A percentile compares a stretch with the other conserved stretches of the same genome.
These are phyloP conservation scores for Fraxinus sp. DNA, from an alignment of 305 asterid species.

Conservation along the genomic window DNA sequence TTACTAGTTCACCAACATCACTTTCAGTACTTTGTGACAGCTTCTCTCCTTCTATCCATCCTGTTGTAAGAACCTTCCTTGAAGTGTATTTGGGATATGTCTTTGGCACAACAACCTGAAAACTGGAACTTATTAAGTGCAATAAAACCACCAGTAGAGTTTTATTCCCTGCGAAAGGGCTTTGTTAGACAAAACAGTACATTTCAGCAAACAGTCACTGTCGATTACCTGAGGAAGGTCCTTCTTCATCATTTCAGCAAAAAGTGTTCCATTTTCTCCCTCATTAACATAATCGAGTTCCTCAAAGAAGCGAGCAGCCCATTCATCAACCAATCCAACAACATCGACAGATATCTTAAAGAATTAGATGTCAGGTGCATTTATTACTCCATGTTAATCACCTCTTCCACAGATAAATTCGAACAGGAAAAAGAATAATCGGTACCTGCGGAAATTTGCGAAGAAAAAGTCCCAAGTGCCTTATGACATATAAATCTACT, in stretches of 20 bases:
- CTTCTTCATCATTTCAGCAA: slow-evolving; percentile 94
- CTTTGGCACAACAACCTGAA: slow-evolving; percentile 92
- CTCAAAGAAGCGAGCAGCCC: slow-evolving; percentile 99
- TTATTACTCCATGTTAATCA: slow-evolving; percentile 10
- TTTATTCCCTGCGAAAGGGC: neutral
- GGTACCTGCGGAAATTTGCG: slow-evolving; percentile 91
- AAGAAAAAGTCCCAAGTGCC: slow-evolving; percentile 83
- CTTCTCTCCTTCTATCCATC: slow-evolving; percentile 96
- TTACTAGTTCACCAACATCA: slow-evolving; percentile 96
- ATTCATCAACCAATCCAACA: slow-evolving; percentile 97
- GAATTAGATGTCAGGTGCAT: slow-evolving; percentile 11
- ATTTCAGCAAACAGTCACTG: neutral
- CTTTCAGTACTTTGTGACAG: slow-evolving; percentile 97
- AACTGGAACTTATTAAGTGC: slow-evolving; percentile 21
- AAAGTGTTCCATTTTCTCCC: slow-evolving; percentile 89
- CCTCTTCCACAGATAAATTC: slow-evolving; percentile 24
- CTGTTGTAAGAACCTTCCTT: slow-evolving; percentile 90
- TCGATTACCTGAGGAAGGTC: slow-evolving; percentile 92
- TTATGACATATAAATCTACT: slow-evolving; percentile 76
- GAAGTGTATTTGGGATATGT: slow-evolving; percentile 83
- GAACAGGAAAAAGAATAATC: slow-evolving; percentile 21
- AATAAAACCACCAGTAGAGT: slow-evolving; percentile 9
- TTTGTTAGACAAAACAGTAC: neutral
- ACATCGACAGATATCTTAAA: slow-evolving; percentile 79
- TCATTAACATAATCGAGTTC: slow-evolving; percentile 96